Evolutionary conservation across 352 stramenopile genomes (phyloP).

Genomic region (Pythium dissotocum): DNA sequence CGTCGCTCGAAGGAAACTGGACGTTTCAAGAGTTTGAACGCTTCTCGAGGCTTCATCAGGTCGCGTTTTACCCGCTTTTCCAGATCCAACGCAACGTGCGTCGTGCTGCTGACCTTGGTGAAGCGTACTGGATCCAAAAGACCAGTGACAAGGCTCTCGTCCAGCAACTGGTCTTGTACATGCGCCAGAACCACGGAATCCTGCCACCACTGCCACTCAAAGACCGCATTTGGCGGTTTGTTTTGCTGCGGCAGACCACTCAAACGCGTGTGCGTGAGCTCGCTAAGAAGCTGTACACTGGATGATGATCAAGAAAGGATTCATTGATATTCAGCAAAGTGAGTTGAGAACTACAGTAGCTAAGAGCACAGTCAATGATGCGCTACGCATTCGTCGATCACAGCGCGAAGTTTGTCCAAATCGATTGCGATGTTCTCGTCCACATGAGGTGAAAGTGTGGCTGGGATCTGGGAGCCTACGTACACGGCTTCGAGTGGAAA

Average conservation of each 20-base stretch:
- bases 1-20: constrained; percentile 9
- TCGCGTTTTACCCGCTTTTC: constrained; percentile 57
- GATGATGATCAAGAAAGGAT: constrained; percentile 7
- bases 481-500: no score
- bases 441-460: no score
- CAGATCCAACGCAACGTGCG: constrained; percentile 53
- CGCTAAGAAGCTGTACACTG: constrained; percentile 42
- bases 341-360: no score
- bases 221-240: constrained; percentile 30
- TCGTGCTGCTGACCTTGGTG: constrained; percentile 26
- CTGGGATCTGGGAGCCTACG: no score
- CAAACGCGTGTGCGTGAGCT: constrained; percentile 32
- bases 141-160: constrained; percentile 45
- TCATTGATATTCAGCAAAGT: no score
- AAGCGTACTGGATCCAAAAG: constrained; percentile 56
- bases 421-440: no score
- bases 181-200: constrained; percentile 38
- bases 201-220: constrained; percentile 40
- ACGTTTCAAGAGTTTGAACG: constrained; percentile 59
- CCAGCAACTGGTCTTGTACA: constrained; percentile 37
- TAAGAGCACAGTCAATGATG: no score
- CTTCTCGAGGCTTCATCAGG: constrained; percentile 44
- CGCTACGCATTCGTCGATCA: no score
- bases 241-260: constrained; percentile 36
- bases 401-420: no score